These are phyloP conservation scores for Asclepias syriaca DNA, from an alignment of 257 asterid species.

Conservation along the genomic window DNA sequence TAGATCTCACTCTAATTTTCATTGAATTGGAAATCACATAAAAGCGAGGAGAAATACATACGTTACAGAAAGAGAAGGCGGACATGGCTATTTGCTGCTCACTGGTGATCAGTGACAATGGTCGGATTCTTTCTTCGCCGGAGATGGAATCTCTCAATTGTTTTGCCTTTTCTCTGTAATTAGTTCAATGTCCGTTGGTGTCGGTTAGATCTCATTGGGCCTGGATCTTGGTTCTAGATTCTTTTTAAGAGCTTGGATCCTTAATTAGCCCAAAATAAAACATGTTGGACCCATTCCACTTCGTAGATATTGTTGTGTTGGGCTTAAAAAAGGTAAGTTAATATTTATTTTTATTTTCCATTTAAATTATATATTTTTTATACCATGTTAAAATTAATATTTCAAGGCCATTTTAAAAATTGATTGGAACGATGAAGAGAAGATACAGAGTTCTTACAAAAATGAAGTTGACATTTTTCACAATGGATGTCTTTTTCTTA, in stretches of 20 bases:
- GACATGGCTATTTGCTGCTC: slow-evolving; percentile 12
- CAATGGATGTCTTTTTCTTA: not conserved
- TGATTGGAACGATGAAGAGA: too few species aligned
- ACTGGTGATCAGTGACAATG: not conserved
- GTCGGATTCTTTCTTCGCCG: not conserved
- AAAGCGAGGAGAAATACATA: not conserved
- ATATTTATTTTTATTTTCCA: too few species aligned
- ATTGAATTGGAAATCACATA: not conserved
- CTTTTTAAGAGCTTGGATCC: not conserved
- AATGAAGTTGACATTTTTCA: too few species aligned
- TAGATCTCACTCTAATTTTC: slow-evolving; percentile 9
- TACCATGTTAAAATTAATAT: too few species aligned
- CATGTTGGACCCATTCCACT: too few species aligned
- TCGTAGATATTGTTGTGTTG: too few species aligned
- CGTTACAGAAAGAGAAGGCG: slow-evolving; percentile 15
- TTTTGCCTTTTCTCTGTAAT: not conserved
- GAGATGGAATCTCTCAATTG: not conserved
- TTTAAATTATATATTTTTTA: too few species aligned
- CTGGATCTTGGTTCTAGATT: not conserved
- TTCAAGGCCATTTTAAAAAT: too few species aligned
- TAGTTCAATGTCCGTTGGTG: not conserved
- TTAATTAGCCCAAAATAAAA: not conserved
- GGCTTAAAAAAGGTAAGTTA: too few species aligned
- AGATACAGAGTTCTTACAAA: too few species aligned
- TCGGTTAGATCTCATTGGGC: not conserved